A percentile compares a stretch with the other conserved stretches of the same genome.
Evolutionary conservation across 495 filamentous ascomycete genomes (phyloP).

Genomic region (Parathielavia appendiculata): DNA sequence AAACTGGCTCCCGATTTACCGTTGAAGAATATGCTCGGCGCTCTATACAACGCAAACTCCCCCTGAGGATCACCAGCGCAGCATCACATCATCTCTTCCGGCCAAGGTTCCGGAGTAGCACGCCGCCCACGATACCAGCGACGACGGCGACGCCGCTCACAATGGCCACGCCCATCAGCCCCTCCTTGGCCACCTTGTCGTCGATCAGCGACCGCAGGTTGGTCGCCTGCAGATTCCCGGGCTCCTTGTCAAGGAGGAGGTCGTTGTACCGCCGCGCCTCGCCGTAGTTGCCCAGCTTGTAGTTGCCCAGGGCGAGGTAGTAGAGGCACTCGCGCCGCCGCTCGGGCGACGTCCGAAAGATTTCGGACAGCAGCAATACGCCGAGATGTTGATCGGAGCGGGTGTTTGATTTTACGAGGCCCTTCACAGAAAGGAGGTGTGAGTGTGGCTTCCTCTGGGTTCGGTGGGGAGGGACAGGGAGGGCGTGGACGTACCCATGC

Average conservation of each 20-base stretch:
- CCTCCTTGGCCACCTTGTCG: conserved; percentile 92
- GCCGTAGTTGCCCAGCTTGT: conserved; percentile 94
- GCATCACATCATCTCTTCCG: conserved; percentile 28
- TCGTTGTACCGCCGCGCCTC: conserved; percentile 95
- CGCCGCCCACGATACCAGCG: conserved; percentile 84
- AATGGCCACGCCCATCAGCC: conserved; percentile 92
- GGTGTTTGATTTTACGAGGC: conserved; percentile 83
- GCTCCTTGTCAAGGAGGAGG: conserved; percentile 79
- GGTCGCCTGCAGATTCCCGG: conserved; percentile 78
- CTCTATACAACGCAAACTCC: background rate
- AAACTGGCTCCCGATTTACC: background rate
- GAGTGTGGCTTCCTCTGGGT: background rate
- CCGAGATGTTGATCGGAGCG: conserved; percentile 90
- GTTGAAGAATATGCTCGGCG: background rate
- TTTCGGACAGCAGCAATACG: conserved; percentile 89
- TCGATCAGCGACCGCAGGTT: conserved; percentile 84
- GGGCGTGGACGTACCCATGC: conserved; percentile 67
- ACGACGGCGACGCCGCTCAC: conserved; percentile 89
- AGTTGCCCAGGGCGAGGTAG: conserved; percentile 94
- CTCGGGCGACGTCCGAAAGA: conserved; percentile 87
- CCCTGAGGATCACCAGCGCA: background rate
- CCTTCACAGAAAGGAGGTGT: conserved; percentile 43
- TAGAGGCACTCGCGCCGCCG: conserved; percentile 95
- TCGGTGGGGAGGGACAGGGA: background rate
- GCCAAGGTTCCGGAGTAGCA: conserved; percentile 62